These are phyloP conservation scores for Daldinia grandis DNA, from an alignment of 495 filamentous ascomycete genomes.

Conservation along the genomic window DNA sequence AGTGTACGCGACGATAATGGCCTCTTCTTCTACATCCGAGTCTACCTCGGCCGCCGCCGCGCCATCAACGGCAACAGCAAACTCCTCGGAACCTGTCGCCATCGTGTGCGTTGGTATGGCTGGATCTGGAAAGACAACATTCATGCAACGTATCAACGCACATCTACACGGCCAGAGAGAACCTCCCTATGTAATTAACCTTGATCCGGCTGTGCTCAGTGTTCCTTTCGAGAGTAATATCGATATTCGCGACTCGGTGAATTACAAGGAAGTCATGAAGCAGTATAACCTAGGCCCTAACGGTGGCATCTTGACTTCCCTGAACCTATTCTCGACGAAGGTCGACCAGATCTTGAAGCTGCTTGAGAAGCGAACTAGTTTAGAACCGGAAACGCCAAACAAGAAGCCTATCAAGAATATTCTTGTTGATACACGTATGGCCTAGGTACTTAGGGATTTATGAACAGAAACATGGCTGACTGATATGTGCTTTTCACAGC, in stretches of 20 bases:
- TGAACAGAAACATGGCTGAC: not conserved
- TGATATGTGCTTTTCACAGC: constrained; percentile 44
- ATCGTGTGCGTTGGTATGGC: constrained; percentile 99
- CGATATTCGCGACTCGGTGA: constrained; percentile 97
- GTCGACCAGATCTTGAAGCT: constrained; percentile 91
- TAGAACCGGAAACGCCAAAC: constrained; percentile 67
- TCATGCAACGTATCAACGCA: constrained; percentile 97
- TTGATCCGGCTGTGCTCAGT: constrained; percentile 91
- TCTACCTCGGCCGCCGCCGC: constrained; percentile 22
- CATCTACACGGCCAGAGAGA: constrained; percentile 79
- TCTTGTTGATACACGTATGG: constrained; percentile 82
- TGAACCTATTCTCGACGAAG: constrained; percentile 97
- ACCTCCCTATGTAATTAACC: constrained; percentile 93
- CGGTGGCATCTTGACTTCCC: constrained; percentile 93
- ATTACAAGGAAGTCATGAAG: constrained; percentile 99
- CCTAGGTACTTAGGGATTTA: not conserved
- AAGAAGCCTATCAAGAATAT: constrained; percentile 80
- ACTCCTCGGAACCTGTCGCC: constrained; percentile 56
- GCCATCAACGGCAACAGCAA: constrained; percentile 5
- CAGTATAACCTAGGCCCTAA: constrained; percentile 98
- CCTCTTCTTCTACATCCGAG: constrained; percentile 23
- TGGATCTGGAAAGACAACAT: constrained; percentile 96
- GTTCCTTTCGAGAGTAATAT: constrained; percentile 99
- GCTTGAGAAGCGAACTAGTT: constrained; percentile 82
- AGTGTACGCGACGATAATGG: constrained; percentile 12